Percentiles rank a stretch among this genome's conserved stretches.
These are phyloP conservation scores for Saccharomyces cerevisiae DNA, from an alignment of 805 yeast genomes.

Conservation along the genomic window DNA sequence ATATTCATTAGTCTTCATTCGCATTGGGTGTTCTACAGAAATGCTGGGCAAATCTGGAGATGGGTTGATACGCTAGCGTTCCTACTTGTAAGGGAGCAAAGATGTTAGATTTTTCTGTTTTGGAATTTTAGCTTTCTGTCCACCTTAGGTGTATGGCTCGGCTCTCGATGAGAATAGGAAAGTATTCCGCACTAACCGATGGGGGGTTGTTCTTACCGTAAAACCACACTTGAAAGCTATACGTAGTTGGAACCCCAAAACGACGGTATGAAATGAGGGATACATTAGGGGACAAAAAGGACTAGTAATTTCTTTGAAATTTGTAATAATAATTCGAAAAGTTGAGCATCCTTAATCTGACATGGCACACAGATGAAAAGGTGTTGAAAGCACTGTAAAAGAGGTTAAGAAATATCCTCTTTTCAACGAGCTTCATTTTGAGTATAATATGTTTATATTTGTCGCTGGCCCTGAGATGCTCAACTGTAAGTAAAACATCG, in stretches of 20 bases:
- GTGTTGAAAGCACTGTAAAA: not conserved
- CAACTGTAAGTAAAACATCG: not conserved
- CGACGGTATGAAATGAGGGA: not conserved
- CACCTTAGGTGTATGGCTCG: not conserved
- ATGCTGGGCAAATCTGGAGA: not conserved
- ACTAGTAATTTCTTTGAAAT: no score
- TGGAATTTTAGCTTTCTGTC: not conserved
- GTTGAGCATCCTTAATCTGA: not conserved
- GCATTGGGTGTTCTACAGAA: not conserved
- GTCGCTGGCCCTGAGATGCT: not conserved
- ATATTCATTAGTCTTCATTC: not conserved
- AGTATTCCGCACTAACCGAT: not conserved
- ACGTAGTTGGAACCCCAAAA: not conserved
- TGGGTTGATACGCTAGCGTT: not conserved
- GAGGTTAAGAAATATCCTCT: not conserved
- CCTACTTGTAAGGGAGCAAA: not conserved
- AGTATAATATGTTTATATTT: not conserved
- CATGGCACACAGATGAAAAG: not conserved
- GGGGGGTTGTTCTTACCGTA: not conserved
- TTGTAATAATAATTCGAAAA: no score
- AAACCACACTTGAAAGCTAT: not conserved
- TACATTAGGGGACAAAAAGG: no score
- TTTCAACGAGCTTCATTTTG: not conserved
- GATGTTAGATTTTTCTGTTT: not conserved
- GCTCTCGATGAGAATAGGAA: not conserved